Evolutionary conservation across 305 asterid species (phyloP).

Genomic region (Andrographis paniculata): DNA sequence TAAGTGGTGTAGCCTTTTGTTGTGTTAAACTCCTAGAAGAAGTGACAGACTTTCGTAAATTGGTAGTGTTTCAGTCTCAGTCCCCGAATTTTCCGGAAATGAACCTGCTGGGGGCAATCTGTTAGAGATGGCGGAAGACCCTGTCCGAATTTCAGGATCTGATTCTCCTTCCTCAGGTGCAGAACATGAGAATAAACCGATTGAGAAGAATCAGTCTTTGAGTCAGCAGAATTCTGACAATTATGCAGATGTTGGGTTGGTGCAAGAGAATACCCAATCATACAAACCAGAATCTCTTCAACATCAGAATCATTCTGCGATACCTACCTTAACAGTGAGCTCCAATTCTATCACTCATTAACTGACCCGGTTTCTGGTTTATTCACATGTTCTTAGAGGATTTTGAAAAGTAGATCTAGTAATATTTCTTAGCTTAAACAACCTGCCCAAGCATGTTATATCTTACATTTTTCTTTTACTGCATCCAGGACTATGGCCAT

Average conservation of each 20-base stretch:
- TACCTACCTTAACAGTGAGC: conserved; percentile 80
- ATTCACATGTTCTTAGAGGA: too few relatives aligned
- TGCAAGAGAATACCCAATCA: conserved; percentile 51
- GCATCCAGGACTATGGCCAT: conserved; percentile 60
- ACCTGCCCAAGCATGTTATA: not conserved
- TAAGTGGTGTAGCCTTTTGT: not conserved
- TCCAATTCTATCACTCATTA: conserved; percentile 5
- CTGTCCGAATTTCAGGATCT: conserved; percentile 50
- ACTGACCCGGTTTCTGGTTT: not conserved
- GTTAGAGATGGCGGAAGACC: conserved; percentile 43
- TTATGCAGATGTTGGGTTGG: conserved; percentile 62
- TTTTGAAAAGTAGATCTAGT: too few relatives aligned
- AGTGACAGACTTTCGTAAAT: conserved; percentile 19
- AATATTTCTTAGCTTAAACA: conserved; percentile 5
- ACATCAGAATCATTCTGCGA: conserved; percentile 60
- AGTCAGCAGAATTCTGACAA: conserved; percentile 46
- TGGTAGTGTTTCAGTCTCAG: conserved; percentile 50
- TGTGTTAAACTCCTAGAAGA: conserved; percentile 9
- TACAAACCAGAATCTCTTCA: conserved; percentile 55
- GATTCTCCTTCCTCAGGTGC: conserved; percentile 58
- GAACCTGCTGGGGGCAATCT: conserved; percentile 50
- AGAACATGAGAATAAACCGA: conserved; percentile 37
- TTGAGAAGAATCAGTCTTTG: conserved; percentile 46
- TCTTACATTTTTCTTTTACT: conserved; percentile 10
- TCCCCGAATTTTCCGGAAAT: conserved; percentile 46